These are phyloP conservation scores for Myriosclerotinia curreyana DNA, from an alignment of 2,329 filamentous ascomycete species.

Conservation along the genomic window DNA sequence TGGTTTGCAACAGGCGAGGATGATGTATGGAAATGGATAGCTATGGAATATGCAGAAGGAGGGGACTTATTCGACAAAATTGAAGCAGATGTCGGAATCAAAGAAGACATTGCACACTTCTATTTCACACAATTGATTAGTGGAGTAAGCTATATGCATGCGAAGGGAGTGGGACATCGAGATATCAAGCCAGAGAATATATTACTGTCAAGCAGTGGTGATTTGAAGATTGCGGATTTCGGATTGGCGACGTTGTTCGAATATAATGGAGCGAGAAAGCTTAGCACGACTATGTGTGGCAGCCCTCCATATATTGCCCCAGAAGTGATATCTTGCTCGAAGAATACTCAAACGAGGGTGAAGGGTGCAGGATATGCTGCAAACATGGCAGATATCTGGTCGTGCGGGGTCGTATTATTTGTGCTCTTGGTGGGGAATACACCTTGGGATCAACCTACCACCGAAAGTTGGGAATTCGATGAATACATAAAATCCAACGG, in stretches of 20 bases:
- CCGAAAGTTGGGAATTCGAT: slow-evolving; percentile 82
- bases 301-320: slow-evolving; percentile 97
- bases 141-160: slow-evolving; percentile 93
- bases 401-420: slow-evolving; percentile 95
- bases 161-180: slow-evolving; percentile 89
- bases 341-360: slow-evolving; percentile 47
- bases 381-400: slow-evolving; percentile 91
- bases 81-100: slow-evolving; percentile 93
- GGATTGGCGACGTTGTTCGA: slow-evolving; percentile 92
- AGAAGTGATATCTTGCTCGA: slow-evolving; percentile 66
- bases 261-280: slow-evolving; percentile 78
- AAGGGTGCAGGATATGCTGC: slow-evolving; percentile 64
- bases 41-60: slow-evolving; percentile 94
- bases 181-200: slow-evolving; percentile 96
- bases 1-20: slow-evolving; percentile 90
- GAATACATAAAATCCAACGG: slow-evolving; percentile 80
- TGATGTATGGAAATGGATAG: slow-evolving; percentile 88
- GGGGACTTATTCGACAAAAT: slow-evolving; percentile 99
- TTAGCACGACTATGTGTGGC: slow-evolving; percentile 86
- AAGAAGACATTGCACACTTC: slow-evolving; percentile 89
- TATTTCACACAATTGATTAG: slow-evolving; percentile 92
- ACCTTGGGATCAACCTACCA: slow-evolving; percentile 91
- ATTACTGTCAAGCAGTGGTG: slow-evolving; percentile 76
- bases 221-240: slow-evolving; percentile 94
- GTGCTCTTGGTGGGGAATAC: slow-evolving; percentile 94